Evolutionary conservation across 2,329 filamentous ascomycete genomes (phyloP), one percentile per base, ranked within the genome.

Genomic region (Phialocephala sp.): DNA sequence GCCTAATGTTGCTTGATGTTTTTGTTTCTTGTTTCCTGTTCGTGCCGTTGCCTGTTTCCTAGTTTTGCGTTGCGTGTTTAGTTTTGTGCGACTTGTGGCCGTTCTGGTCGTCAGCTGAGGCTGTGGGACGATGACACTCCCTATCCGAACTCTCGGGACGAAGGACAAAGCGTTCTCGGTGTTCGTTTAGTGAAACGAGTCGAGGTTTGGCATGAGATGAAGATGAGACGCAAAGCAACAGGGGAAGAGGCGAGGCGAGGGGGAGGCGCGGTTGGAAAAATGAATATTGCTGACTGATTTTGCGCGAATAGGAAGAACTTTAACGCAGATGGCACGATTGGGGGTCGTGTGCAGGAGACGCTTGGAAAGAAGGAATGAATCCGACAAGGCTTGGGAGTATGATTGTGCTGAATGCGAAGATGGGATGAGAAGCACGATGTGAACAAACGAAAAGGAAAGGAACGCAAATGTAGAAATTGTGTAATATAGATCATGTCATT

Each of bases 311-410:
- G 64, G 24, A 76, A 79, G 67, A 74, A 78, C n/a, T 79, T 79
- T 69, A 78, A 74, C 35, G 68, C 70, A 2, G 71, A 74, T 47
- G 78, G 78, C 3, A 71, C 69, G 22, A 75, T 80, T 60, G 78
- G 77, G 6, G 77, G 75, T 2, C 72, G 68, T n/a, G 72, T 78
- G 12, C 75, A 80, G 66, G 69, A 77, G 63, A 74, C 71, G 35
- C 60, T 79, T n/a, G 76, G 75, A 18, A 71, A 73, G 64, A 70
- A 70, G n/a, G 41, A 59, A n/a, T n/a, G n/a, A n/a, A n/a, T n/a
- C n/a, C n/a, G n/a, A n/a, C n/a, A n/a, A n/a, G n/a, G n/a, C n/a
- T n/a, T n/a, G n/a, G n/a, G n/a, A n/a, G n/a, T n/a, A n/a, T n/a
- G n/a, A n/a, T n/a, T n/a, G n/a, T n/a, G 14, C 20, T 27, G 45